phyloP scores from a whole-genome alignment of 2,329 filamentous ascomycete species.

The Celoporthe dispersa region DNA sequence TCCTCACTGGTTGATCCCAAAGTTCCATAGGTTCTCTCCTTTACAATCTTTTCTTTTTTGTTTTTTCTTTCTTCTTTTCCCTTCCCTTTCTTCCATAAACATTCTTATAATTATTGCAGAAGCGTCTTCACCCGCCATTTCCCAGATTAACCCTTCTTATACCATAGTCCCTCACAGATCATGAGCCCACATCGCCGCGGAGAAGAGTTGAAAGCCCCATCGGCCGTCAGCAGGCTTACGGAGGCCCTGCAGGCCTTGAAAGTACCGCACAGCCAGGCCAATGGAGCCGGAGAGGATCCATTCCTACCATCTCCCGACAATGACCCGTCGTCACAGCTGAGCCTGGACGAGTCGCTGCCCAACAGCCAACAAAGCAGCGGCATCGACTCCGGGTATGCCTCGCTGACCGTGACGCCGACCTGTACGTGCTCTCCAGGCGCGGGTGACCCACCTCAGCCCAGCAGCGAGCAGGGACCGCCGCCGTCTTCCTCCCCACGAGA shows the following conservation, averaged over 20 bases:
- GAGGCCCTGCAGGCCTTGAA: background rate
- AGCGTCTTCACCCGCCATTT: background rate
- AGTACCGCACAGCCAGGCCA: background rate
- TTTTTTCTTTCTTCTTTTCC: background rate
- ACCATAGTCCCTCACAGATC: too few species aligned
- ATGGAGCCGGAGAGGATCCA: background rate
- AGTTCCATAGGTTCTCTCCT: too few species aligned
- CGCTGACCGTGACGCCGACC: background rate
- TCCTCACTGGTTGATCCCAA: background rate
- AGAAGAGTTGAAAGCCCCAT: background rate
- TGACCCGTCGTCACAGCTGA: background rate
- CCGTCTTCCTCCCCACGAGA: background rate
- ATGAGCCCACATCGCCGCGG: background rate
- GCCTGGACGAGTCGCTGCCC: background rate
- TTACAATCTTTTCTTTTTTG: too few species aligned
- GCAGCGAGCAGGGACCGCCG: background rate
- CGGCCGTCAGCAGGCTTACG: background rate
- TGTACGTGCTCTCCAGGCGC: background rate
- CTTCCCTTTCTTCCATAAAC: too few species aligned
- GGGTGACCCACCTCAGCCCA: background rate
- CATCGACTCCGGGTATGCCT: background rate
- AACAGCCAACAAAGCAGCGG: background rate
- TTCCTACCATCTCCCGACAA: background rate
- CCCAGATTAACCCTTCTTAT: too few species aligned
- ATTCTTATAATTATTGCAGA: background rate